Conservation (phyloP, 345 rosid genomes). For the Populus ilicifolia region DNA sequence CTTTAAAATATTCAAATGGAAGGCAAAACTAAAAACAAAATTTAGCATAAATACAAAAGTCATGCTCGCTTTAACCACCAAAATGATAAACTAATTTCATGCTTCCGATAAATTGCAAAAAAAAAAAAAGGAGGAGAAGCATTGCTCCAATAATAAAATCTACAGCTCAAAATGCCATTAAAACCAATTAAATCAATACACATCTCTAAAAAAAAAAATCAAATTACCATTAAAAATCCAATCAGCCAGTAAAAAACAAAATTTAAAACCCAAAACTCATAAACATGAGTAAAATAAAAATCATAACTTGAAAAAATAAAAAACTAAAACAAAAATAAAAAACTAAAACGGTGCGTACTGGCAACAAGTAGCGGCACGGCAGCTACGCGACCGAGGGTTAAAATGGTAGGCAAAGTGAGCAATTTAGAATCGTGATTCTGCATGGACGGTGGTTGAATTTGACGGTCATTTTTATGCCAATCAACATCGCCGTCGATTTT, state of each 20-base stretch:
- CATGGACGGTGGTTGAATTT: slow-evolving; percentile 17
- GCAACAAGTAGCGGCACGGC: slow-evolving; percentile 81
- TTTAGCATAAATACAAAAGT: neutral
- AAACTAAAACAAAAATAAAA: neutral
- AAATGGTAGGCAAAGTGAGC: slow-evolving; percentile 81
- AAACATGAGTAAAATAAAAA: neutral
- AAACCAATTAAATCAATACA: neutral
- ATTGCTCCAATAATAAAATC: neutral
- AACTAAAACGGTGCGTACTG: slow-evolving; percentile 39
- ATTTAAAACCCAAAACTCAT: neutral
- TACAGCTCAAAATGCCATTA: neutral
- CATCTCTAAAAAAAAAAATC: neutral
- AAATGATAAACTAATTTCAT: neutral
- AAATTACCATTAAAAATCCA: neutral
- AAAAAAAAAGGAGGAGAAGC: neutral
- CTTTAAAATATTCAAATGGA: neutral
- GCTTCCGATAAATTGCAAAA: neutral
- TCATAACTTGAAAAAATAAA: neutral
- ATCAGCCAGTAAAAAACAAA: neutral
- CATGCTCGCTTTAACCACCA: neutral
- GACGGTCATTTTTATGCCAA: slow-evolving; percentile 18
- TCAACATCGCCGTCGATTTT: slow-evolving; percentile 32
- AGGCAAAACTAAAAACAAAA: neutral
- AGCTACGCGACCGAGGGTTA: slow-evolving; percentile 92
- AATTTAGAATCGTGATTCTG: slow-evolving; percentile 42